These are phyloP conservation scores for Datisca glomerata DNA, from an alignment of 306 rosid species.

Conservation along the genomic window DNA sequence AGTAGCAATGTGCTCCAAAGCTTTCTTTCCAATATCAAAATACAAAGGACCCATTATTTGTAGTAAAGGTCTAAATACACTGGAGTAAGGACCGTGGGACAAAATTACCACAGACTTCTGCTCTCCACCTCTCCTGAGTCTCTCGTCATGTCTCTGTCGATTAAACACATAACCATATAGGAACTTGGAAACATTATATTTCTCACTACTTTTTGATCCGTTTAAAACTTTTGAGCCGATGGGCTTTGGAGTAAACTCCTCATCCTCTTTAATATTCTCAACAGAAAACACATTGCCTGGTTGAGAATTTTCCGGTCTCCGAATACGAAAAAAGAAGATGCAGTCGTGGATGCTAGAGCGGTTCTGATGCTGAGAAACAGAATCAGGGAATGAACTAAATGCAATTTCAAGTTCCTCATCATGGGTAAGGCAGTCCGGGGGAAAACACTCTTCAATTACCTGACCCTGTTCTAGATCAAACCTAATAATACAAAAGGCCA, in stretches of 20 bases:
- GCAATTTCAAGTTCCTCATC: conserved; percentile 86
- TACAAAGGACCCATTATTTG: conserved; percentile 89
- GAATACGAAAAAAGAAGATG: conserved; percentile 74
- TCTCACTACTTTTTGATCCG: conserved; percentile 20
- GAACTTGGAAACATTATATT: conserved; percentile 29
- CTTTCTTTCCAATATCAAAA: conserved; percentile 82
- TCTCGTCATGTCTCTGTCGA: conserved; percentile 92
- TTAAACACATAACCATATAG: conserved; percentile 89
- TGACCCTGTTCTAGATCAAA: conserved; percentile 94
- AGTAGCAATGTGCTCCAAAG: conserved; percentile 85
- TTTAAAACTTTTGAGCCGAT: conserved; percentile 16
- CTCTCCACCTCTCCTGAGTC: conserved; percentile 92
- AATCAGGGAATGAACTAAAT: conserved; percentile 75
- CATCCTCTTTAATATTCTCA: conserved; percentile 26
- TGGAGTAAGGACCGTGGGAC: conserved; percentile 61
- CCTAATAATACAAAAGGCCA: conserved; percentile 71
- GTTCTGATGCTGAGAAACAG: conserved; percentile 79
- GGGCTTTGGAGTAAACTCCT: conserved; percentile 24
- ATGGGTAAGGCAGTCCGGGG: conserved; percentile 51
- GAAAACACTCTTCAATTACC: conserved; percentile 91
- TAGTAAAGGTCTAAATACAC: conserved; percentile 78
- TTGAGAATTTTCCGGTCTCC: conserved; percentile 31
- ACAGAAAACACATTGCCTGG: conserved; percentile 21
- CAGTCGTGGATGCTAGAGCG: conserved; percentile 82
- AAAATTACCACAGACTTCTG: conserved; percentile 89